Evolutionary conservation across 2,329 filamentous ascomycete genomes (phyloP), one percentile per base, ranked within the genome.

Genomic region (Colletotrichum lentis): DNA sequence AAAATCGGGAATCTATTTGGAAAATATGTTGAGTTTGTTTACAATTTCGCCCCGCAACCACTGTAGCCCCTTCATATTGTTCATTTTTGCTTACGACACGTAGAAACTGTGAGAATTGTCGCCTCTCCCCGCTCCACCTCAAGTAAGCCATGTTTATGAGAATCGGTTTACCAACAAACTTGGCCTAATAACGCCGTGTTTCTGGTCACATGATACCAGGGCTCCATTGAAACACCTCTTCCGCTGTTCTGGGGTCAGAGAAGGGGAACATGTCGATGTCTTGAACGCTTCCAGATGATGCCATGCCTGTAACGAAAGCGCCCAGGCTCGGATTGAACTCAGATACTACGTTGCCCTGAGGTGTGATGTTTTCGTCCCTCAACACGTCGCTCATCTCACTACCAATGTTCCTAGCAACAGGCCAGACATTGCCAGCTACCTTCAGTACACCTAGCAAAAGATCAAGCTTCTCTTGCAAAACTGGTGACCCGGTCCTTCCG

Each of bases 371-470:
- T 7, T 54, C 6, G 14, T 67, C 46, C 39, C 57, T 62, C 35
- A 69, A 20, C 27, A 69, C 43, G 11, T 67, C 46, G 37, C 39
- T 68, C 1, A 69, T 46, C 39, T 69, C 67, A 14, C 46, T 63
- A 10, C 67, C 64, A 37, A 67, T 58, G 22, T 73, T 74, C 54
- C 73, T 76, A 5, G 79, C 78, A 24, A 80, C 69, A 0, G 74
- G 71, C 73, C 76, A 77, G 46, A 74, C 76, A 52, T 77, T 73
- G n/a, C 76, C 75, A n/a, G 77, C 74, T 37, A 72, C 71, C 20
- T 71, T 74, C 16, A 78, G 71, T 10, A 78, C 74, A 56, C 73
- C 73, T 24, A 76, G 67, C 6, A 78, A 67, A 56, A 75, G 70
- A 57, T 74, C 73, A 35, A 78, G 72, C 56, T 76, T 77, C 65